phyloP scores from a whole-genome alignment of 495 filamentous ascomycete species.

The Aspergillus nidulans region DNA sequence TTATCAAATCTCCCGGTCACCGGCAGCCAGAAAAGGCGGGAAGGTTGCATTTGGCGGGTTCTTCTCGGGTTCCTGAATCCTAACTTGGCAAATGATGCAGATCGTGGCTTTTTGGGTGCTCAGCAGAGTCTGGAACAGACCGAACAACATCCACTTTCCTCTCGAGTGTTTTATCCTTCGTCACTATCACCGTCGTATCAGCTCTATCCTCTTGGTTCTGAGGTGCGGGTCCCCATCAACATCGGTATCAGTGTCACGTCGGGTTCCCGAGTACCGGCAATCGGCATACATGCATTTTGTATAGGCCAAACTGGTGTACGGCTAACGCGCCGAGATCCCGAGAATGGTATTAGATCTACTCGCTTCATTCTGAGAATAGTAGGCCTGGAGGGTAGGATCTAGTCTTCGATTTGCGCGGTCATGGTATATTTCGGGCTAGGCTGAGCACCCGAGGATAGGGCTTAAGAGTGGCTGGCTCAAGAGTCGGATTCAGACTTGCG shows the following conservation, averaged over 20 bases:
- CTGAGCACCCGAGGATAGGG: too few relatives aligned
- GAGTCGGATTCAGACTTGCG: too few relatives aligned
- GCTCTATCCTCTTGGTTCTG: not conserved
- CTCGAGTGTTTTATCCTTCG: not conserved
- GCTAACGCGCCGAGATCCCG: too few relatives aligned
- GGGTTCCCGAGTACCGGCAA: not conserved
- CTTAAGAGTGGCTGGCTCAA: too few relatives aligned
- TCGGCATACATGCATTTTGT: not conserved
- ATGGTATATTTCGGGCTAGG: too few relatives aligned
- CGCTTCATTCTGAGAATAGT: too few relatives aligned
- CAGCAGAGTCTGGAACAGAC: not conserved
- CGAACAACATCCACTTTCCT: not conserved
- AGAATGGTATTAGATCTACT: too few relatives aligned
- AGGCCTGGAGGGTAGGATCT: too few relatives aligned
- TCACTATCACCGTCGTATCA: not conserved
- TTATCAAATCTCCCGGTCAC: constrained; percentile 3
- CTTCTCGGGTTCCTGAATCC: not conserved
- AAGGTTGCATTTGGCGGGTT: not conserved
- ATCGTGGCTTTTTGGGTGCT: not conserved
- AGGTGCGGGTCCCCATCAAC: too few relatives aligned
- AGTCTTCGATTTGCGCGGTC: too few relatives aligned
- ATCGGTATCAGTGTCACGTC: not conserved
- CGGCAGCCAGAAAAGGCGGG: constrained; percentile 13
- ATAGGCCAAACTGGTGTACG: too few relatives aligned
- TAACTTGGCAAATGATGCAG: not conserved